A percentile compares a stretch with the other conserved stretches of the same genome.
phyloP scores from a whole-genome alignment of 345 rosid species.

The Syzygium grande region DNA sequence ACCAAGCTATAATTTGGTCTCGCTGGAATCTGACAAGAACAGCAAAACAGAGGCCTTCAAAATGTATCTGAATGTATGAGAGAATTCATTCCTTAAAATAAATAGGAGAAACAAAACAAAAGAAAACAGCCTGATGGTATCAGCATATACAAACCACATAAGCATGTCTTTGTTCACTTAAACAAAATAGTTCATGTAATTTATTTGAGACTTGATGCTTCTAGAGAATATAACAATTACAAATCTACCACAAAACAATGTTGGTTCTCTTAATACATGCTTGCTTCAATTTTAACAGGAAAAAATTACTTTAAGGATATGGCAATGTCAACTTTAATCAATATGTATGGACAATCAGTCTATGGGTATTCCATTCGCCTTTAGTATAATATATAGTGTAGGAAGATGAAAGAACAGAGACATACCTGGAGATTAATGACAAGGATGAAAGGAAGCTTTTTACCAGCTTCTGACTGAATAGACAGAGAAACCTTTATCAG shows the following conservation, averaged over 20 bases:
- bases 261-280: neutral
- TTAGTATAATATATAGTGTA: neutral
- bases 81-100: neutral
- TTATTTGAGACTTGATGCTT: neutral
- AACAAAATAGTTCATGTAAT: neutral
- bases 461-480: constrained; percentile 80
- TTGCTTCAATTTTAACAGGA: neutral
- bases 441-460: constrained; percentile 85
- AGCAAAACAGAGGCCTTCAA: neutral
- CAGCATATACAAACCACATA: neutral
- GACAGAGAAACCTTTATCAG: neutral
- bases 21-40: constrained; percentile 66
- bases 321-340: neutral
- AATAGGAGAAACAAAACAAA: neutral
- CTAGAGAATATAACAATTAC: neutral
- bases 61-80: neutral
- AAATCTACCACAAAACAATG: neutral
- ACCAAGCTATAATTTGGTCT: constrained; percentile 93
- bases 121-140: neutral
- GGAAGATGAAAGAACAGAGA: neutral
- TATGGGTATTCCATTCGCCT: neutral
- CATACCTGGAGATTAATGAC: constrained; percentile 86
- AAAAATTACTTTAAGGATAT: neutral
- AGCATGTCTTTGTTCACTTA: neutral
- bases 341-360: neutral